Evolutionary conservation across 1,139 yeast species (phyloP).

Genomic region (Kodamaea derodonti): DNA sequence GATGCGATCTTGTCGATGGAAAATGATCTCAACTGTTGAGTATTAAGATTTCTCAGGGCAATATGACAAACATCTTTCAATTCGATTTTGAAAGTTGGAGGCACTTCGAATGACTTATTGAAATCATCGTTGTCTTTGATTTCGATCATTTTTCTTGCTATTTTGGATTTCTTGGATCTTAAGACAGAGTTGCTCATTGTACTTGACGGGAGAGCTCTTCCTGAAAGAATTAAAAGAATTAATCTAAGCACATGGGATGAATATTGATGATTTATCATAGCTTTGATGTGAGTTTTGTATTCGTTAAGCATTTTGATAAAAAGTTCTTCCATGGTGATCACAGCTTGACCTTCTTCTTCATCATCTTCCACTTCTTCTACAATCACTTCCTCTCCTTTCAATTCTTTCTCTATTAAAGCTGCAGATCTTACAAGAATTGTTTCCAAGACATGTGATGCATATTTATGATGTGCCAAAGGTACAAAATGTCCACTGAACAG

Average conservation of each 20-base stretch:
- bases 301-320: constrained; percentile 66
- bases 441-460: constrained; percentile 91
- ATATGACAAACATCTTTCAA: constrained; percentile 43
- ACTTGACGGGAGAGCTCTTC: constrained; percentile 77
- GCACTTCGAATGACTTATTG: constrained; percentile 65
- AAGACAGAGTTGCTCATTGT: constrained; percentile 68
- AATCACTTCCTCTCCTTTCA: constrained; percentile 30
- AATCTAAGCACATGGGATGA: constrained; percentile 86
- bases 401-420: constrained; percentile 70
- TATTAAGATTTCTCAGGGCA: constrained; percentile 39
- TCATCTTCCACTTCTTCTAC: constrained; percentile 28
- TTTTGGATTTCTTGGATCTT: constrained; percentile 81
- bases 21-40: constrained; percentile 56
- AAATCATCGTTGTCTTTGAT: constrained; percentile 74
- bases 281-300: constrained; percentile 52
- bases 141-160: constrained; percentile 91
- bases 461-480: constrained; percentile 80
- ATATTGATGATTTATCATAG: constrained; percentile 71
- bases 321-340: constrained; percentile 57
- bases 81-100: constrained; percentile 65
- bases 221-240: constrained; percentile 66
- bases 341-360: constrained; percentile 33
- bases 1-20: constrained; percentile 81
- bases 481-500: constrained; percentile 70
- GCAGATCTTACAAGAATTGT: constrained; percentile 77